Base-by-base conservation (phyloP, 805 yeast species). In the Metschnikowia rubicola region DNA sequence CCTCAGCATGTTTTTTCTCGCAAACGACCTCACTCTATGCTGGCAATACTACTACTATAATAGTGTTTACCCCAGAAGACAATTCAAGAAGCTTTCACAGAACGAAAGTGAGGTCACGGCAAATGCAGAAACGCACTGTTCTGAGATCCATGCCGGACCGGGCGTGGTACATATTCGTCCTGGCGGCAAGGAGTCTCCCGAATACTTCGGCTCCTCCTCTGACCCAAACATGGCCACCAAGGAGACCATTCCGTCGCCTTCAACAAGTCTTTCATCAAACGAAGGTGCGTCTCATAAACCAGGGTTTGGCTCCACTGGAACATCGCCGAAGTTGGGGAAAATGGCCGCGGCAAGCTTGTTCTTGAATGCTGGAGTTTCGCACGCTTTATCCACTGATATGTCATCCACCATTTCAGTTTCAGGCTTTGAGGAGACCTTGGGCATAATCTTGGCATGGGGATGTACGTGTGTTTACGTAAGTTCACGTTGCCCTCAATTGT, bases 401-500 rank as follows among this genome's bases (percentile, higher is more conserved):
- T 4, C 17, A 12, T n/a, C 34, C 9, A 12, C 10, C 11, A n/a
- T 35, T 8, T 21, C 3, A 15, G 10, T 31, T 4, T 12, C 44
- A 3, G 35, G 46, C 1, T n/a, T 29, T 10, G 37, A 36, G 13
- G 47, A 54, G 28, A 19, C 28, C 21, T 12, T 51, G 13, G 63
- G 58, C 3, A 39, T 47, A 1, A 34, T 58, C 15, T 58, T 86
- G 36, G 90, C 97, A 0, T 91, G 96, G 95, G 56, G 75, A 2
- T 88, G 96, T 52, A 87, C 96, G 0, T 56, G 66, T 5, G 80
- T 88, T 44, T 91, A 92, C 61, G 76, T 89, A 38, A 70, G 81
- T 10, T 86, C 96, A 3, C 75, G 98, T 51, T 63, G 89, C 39
- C 98, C 98, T 1, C 98, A 91, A 61, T 70, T 91, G 42, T 68